Percentiles rank a stretch among this genome's conserved stretches.
phyloP scores from a whole-genome alignment of 2,329 filamentous ascomycete species.

The Nectriaceae sp. region DNA sequence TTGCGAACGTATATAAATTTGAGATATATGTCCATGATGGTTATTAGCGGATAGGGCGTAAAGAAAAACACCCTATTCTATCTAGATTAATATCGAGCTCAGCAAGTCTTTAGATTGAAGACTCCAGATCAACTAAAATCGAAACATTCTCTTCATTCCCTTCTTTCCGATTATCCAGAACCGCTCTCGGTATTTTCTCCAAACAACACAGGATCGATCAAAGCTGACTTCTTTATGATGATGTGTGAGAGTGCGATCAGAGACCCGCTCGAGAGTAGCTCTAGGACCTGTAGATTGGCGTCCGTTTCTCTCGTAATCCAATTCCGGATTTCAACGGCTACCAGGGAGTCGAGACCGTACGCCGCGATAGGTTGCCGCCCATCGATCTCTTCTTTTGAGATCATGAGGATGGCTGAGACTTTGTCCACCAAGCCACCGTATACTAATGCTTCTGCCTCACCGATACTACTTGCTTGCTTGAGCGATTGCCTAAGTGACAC shows the following conservation, averaged over 20 bases:
- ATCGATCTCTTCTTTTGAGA: background rate
- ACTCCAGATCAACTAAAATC: too few species aligned
- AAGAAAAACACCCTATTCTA: too few species aligned
- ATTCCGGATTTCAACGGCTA: constrained; percentile 47
- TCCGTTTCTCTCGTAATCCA: constrained; percentile 48
- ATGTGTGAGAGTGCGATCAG: background rate
- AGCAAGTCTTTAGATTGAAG: too few species aligned
- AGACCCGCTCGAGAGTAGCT: background rate
- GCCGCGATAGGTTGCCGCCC: background rate
- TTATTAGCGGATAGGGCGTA: too few species aligned
- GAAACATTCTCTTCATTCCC: too few species aligned
- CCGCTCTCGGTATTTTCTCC: background rate
- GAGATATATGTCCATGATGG: too few species aligned
- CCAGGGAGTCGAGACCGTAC: constrained; percentile 44
- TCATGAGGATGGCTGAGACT: background rate
- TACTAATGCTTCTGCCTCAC: background rate
- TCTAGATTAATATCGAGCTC: too few species aligned
- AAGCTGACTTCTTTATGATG: background rate
- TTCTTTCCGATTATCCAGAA: too few species aligned
- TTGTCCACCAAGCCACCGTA: background rate
- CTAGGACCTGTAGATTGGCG: constrained; percentile 43
- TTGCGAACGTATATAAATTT: too few species aligned
- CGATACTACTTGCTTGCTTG: background rate
- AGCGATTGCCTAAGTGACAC: background rate
- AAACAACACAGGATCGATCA: background rate